phyloP scores from a whole-genome alignment of 1,284 basidiomycete genomes.

The Puccinia horiana region DNA sequence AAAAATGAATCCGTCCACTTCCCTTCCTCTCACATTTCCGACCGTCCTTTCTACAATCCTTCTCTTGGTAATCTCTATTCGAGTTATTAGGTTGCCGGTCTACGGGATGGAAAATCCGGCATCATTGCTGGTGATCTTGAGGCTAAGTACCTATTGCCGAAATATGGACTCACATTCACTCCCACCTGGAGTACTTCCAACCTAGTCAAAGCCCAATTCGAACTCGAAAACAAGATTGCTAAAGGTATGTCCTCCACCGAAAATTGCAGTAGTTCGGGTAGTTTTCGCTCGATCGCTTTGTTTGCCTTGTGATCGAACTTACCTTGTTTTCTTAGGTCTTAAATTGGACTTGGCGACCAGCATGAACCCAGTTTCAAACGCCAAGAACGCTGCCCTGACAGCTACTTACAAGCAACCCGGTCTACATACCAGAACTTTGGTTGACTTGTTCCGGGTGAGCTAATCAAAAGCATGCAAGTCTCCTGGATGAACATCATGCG shows the following conservation, averaged over 20 bases:
- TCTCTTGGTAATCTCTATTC: neutral
- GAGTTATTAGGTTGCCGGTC: constrained; percentile 51
- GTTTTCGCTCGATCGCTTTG: neutral
- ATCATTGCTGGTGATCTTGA: constrained; percentile 58
- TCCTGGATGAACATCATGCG: constrained; percentile 34
- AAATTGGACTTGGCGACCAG: constrained; percentile 89
- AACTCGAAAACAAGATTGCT: constrained; percentile 96
- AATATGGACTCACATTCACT: constrained; percentile 57
- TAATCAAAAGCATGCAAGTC: constrained; percentile 32
- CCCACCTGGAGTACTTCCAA: constrained; percentile 86
- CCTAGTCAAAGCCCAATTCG: constrained; percentile 81
- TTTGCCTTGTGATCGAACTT: neutral
- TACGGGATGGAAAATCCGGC: constrained; percentile 57
- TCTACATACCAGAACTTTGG: constrained; percentile 84
- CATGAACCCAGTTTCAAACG: constrained; percentile 75
- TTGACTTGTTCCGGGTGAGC: constrained; percentile 91
- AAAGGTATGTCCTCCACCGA: constrained; percentile 65
- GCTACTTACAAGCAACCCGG: constrained; percentile 95
- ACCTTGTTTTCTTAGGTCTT: constrained; percentile 64
- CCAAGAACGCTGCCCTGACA: constrained; percentile 77
- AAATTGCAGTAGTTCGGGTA: neutral
- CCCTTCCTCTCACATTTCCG: neutral
- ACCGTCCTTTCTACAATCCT: neutral
- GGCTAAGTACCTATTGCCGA: constrained; percentile 58
- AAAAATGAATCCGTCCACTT: constrained; percentile 70